Evolutionary conservation across 2,329 filamentous ascomycete species (phyloP), one percentile per base, ranked within the genome.

Genomic region (Diaporthe sp.): DNA sequence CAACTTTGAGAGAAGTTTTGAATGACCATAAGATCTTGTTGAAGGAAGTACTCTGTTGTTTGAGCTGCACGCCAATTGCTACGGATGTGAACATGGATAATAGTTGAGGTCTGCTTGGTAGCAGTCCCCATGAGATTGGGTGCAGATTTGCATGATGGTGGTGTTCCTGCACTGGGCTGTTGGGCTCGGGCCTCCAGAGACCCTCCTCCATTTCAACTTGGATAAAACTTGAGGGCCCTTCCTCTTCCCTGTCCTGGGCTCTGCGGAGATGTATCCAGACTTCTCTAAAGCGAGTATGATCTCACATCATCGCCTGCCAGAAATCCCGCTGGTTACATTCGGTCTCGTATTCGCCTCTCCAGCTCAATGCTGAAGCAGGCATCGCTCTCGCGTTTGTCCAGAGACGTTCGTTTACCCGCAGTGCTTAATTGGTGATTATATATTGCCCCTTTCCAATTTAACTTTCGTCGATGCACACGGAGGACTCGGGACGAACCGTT

Each of bases 321-420:
- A 68, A 19, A 12, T 2, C 13, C 1, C 25, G 37, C 31, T 25
- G 13, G 62, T 53, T 68, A 19, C 62, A 68, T 53, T 68, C 62
- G 62, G 46, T 68, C 62, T 65, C 61, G 59, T 46, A 65, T 65
- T 65, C 39, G 59, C 17, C 39, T 65, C 25, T 65, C n/a, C n/a
- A 19, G 42, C 6, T 8, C 39, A 4, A 17, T 31, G 2, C 42
- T 46, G n/a, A 49, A 15, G 61, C 12, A 2, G 42, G 12, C 15
- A 17, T 65, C 61, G 44, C 34, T 68, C 62, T 28, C 46, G 46
- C 62, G 7, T 53, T 17, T 39, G 17, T 15, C 12, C 6, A 10
- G 12, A 19, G 31, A 68, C 13, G 10, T 67, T 25, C 19, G n/a
- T 68, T 28, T 28, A 37, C 12, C 22, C 19, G 12, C 31, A 15